phyloP scores from a whole-genome alignment of 306 rosid genomes.

The Dalbergia oliveri region DNA sequence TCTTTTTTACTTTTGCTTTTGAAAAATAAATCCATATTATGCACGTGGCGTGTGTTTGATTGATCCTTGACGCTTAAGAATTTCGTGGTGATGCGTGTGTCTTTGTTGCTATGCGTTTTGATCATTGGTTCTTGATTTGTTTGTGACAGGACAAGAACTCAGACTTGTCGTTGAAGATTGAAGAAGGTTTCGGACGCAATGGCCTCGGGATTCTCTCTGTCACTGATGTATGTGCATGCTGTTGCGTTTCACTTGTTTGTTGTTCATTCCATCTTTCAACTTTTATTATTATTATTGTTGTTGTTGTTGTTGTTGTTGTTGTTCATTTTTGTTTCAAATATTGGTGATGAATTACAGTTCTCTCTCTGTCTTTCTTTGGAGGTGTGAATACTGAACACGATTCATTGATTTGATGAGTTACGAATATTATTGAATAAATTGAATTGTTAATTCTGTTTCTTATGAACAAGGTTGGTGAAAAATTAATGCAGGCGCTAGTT shows the following conservation, averaged over 20 bases:
- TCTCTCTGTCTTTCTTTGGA: not conserved
- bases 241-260: constrained; percentile 4
- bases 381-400: not conserved
- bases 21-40: not conserved
- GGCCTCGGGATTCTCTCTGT: constrained; percentile 82
- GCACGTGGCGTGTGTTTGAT: constrained; percentile 18
- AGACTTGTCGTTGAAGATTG: constrained; percentile 82
- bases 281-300: not conserved
- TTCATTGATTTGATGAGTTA: not conserved
- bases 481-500: not conserved
- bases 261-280: constrained; percentile 1
- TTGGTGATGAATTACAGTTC: not conserved
- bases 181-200: constrained; percentile 83
- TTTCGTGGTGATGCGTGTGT: not conserved
- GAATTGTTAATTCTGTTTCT: not conserved
- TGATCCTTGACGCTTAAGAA: constrained; percentile 14
- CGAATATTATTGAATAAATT: not conserved
- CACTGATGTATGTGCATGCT: constrained; percentile 65
- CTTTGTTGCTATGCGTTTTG: not conserved
- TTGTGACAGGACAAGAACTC: constrained; percentile 65
- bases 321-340: not conserved
- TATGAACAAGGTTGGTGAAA: not conserved
- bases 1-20: too few relatives aligned
- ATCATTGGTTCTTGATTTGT: constrained; percentile 23
- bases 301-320: too few relatives aligned